phyloP scores from a whole-genome alignment of 345 rosid species.

The Populus pruinosa region DNA sequence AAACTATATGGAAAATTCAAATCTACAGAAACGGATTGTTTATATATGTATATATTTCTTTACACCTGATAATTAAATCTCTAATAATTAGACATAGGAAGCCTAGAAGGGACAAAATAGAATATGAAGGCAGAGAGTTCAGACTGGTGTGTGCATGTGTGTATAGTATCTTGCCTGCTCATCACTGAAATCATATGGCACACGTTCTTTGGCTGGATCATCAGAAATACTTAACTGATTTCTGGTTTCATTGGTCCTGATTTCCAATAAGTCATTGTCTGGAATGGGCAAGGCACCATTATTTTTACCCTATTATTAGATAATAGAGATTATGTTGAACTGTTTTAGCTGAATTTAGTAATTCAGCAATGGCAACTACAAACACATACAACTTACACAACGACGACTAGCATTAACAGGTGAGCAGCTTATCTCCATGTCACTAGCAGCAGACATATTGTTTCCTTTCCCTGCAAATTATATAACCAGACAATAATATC shows the following conservation, averaged over 20 bases:
- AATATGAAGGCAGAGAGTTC: not conserved
- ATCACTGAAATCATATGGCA: constrained; percentile 60
- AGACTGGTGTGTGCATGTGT: not conserved
- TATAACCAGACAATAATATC: constrained; percentile 13
- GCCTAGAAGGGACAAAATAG: not conserved
- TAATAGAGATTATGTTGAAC: constrained; percentile 50
- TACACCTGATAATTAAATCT: not conserved
- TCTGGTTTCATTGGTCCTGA: constrained; percentile 26
- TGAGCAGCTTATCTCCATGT: constrained; percentile 38
- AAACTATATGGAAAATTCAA: not conserved
- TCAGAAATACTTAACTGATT: constrained; percentile 25
- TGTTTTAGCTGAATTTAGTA: constrained; percentile 26
- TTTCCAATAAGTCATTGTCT: constrained; percentile 35
- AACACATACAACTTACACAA: constrained; percentile 99
- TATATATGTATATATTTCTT: not conserved
- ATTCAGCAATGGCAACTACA: constrained; percentile 48
- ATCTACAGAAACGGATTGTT: not conserved
- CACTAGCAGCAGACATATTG: constrained; percentile 32
- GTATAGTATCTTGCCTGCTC: constrained; percentile 50
- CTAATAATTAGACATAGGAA: not conserved
- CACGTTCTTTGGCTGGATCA: constrained; percentile 36
- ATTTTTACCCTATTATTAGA: constrained; percentile 55
- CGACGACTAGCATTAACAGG: constrained; percentile 63
- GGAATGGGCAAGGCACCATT: constrained; percentile 42
- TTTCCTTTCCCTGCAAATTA: constrained; percentile 41